Evolutionary conservation across 441 rosid species (phyloP).

Genomic region (Geranium incanum): DNA sequence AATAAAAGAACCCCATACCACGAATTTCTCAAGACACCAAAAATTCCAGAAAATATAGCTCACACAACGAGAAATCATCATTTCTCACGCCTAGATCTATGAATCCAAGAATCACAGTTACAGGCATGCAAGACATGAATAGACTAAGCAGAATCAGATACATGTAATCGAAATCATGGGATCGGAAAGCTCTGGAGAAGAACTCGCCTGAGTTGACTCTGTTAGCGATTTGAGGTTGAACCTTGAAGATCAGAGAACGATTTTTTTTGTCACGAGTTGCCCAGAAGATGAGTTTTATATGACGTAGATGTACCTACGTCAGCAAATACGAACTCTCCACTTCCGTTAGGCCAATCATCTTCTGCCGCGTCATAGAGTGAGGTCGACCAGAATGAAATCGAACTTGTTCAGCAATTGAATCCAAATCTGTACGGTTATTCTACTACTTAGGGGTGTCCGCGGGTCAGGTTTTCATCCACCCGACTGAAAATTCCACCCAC

Average conservation of each 20-base stretch:
- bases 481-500: too few relatives aligned
- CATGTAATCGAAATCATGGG: not conserved
- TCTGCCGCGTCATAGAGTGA: too few relatives aligned
- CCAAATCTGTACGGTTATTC: too few relatives aligned
- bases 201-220: conserved; percentile 1
- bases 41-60: not conserved
- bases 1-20: not conserved
- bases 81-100: not conserved
- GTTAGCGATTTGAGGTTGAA: not conserved
- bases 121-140: not conserved
- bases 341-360: too few relatives aligned
- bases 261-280: not conserved
- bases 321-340: too few relatives aligned
- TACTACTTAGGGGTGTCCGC: too few relatives aligned
- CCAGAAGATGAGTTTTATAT: too few relatives aligned
- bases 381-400: too few relatives aligned
- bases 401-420: too few relatives aligned
- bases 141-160: not conserved
- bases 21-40: not conserved
- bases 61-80: not conserved
- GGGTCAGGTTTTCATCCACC: too few relatives aligned
- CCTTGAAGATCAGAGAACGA: not conserved
- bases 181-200: not conserved
- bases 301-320: too few relatives aligned
- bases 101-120: not conserved